Evolutionary conservation across 2,329 filamentous ascomycete species (phyloP).

Genomic region (Ceratocystis cubensis): DNA sequence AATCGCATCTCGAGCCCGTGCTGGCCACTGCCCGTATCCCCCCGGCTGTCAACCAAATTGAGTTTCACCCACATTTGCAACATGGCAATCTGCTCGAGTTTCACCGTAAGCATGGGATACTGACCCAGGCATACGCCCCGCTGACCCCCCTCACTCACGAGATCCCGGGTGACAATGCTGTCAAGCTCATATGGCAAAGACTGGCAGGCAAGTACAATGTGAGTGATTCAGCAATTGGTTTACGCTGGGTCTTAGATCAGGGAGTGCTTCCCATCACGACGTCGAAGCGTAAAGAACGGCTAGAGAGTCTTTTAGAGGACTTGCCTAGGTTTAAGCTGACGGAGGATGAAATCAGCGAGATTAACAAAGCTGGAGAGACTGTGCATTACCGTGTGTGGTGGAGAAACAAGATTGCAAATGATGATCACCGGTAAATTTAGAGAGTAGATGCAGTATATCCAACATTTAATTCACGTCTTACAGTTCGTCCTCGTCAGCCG

Average conservation of each 20-base stretch:
- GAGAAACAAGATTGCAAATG: slow-evolving; percentile 37
- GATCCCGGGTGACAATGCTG: slow-evolving; percentile 38
- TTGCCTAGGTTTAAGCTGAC: slow-evolving; percentile 46
- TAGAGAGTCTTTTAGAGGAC: slow-evolving; percentile 43
- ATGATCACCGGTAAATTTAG: slow-evolving; percentile 36
- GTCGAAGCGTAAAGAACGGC: slow-evolving; percentile 43
- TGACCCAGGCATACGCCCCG: slow-evolving; percentile 43
- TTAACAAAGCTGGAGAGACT: slow-evolving; percentile 42
- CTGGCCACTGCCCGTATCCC: slow-evolving; percentile 46
- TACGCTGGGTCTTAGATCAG: slow-evolving; percentile 50
- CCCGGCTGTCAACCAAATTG: slow-evolving; percentile 69
- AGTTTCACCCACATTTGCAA: slow-evolving; percentile 65
- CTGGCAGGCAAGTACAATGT: slow-evolving; percentile 48
- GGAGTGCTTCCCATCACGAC: slow-evolving; percentile 48
- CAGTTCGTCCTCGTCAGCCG: slow-evolving; percentile 11
- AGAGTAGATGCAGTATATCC: not conserved
- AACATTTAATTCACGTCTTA: not conserved
- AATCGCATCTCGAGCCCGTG: slow-evolving; percentile 42
- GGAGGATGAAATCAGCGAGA: slow-evolving; percentile 43
- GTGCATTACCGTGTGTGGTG: slow-evolving; percentile 53
- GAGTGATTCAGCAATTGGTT: slow-evolving; percentile 41
- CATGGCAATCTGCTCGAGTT: slow-evolving; percentile 47
- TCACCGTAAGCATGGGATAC: slow-evolving; percentile 45
- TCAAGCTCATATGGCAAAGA: slow-evolving; percentile 38
- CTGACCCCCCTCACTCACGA: slow-evolving; percentile 38